These are phyloP conservation scores for Crithidia fasciculata DNA, from an alignment of 208 protist species.

Conservation along the genomic window DNA sequence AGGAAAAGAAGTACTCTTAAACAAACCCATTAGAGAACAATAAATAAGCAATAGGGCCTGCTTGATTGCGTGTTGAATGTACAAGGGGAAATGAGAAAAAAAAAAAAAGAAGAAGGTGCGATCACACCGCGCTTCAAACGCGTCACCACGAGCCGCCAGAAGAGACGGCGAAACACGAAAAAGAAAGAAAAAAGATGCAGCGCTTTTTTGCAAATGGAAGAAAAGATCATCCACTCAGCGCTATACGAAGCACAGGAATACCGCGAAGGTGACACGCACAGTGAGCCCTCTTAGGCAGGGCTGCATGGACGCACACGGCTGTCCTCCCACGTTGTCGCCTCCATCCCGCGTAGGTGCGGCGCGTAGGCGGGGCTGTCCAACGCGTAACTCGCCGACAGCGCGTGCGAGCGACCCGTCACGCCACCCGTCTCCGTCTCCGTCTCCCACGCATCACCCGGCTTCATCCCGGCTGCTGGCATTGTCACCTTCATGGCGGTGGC, in stretches of 20 bases:
- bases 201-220: background rate
- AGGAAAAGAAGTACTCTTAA: no score
- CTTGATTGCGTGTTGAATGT: no score
- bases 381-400: conserved; percentile 22
- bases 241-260: no score
- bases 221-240: conserved; percentile 1
- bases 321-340: conserved; percentile 11
- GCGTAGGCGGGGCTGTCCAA: conserved; percentile 24
- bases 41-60: no score
- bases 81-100: no score
- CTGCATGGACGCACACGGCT: conserved; percentile 9
- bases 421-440: conserved; percentile 21
- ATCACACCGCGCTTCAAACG: no score
- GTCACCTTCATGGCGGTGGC: background rate
- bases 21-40: no score
- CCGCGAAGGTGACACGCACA: no score
- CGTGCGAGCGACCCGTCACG: conserved; percentile 19
- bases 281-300: background rate
- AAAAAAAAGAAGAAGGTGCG: background rate
- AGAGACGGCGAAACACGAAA: background rate
- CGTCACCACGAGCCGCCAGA: background rate
- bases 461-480: background rate
- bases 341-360: conserved; percentile 8
- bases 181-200: conserved; percentile 10
- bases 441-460: conserved; percentile 7